Evolutionary conservation across 1,284 basidiomycete genomes (phyloP).

Genomic region (Flammula alnicola): DNA sequence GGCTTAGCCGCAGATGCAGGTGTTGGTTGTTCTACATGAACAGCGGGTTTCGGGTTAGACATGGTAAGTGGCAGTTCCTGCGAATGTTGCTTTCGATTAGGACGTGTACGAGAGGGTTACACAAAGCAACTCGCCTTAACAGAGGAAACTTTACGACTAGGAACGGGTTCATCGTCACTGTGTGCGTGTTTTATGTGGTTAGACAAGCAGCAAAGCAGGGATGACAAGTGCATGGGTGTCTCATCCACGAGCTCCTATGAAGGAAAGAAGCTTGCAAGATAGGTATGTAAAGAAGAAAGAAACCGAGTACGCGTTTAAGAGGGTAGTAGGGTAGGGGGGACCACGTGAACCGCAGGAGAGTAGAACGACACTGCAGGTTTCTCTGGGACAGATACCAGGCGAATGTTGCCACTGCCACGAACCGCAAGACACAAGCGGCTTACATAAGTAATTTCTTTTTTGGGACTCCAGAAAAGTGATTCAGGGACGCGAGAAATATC

Average conservation of each 20-base stretch:
- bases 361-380: too few species aligned
- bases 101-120: background rate
- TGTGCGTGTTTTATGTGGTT: slow-evolving; percentile 45
- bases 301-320: slow-evolving; percentile 3
- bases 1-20: slow-evolving; percentile 8
- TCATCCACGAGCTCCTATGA: slow-evolving; percentile 28
- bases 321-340: too few species aligned
- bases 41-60: slow-evolving; percentile 16
- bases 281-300: slow-evolving; percentile 11
- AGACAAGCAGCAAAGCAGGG: slow-evolving; percentile 58
- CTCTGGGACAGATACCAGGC: too few species aligned
- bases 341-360: too few species aligned
- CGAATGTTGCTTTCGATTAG: slow-evolving; percentile 2
- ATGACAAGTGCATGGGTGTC: slow-evolving; percentile 52
- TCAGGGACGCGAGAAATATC: too few species aligned
- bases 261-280: slow-evolving; percentile 6
- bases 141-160: slow-evolving; percentile 21
- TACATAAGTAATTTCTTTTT: slow-evolving; percentile 27
- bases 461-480: too few species aligned
- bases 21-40: slow-evolving; percentile 9
- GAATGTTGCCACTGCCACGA: slow-evolving; percentile 17
- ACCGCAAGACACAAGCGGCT: slow-evolving; percentile 13
- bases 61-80: slow-evolving; percentile 15
- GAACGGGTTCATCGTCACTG: slow-evolving; percentile 47
- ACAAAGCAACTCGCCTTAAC: slow-evolving; percentile 20